Conservation (phyloP, 192 early-diverging fungal species). For the Linnemannia schmuckeri region DNA sequence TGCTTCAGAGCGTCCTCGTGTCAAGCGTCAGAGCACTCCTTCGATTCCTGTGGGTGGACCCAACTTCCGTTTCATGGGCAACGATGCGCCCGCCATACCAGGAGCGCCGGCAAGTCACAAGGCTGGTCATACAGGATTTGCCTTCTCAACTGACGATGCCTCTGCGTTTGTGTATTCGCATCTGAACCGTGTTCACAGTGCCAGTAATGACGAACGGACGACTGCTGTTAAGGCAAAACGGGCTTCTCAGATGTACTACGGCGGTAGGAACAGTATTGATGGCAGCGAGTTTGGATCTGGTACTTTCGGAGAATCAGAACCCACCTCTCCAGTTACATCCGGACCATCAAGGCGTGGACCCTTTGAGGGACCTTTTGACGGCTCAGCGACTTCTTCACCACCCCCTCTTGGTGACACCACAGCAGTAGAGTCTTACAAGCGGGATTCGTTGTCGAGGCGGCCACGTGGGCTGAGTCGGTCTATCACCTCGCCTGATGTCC, state of each 20-base stretch:
- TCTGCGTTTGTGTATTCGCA: conserved; percentile 56
- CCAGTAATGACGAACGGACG: conserved; percentile 37
- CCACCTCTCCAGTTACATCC: not conserved
- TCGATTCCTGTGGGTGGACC: conserved; percentile 49
- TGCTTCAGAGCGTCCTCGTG: conserved; percentile 13
- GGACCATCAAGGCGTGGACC: conserved; percentile 2
- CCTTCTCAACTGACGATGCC: conserved; percentile 53
- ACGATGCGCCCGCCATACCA: conserved; percentile 20
- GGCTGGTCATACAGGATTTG: conserved; percentile 45
- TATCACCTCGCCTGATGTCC: conserved; percentile 48
- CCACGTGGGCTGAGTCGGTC: conserved; percentile 45
- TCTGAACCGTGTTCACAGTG: conserved; percentile 44
- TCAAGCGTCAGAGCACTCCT: conserved; percentile 51
- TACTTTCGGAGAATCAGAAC: not conserved
- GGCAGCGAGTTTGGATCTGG: conserved; percentile 49
- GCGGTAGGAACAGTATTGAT: conserved; percentile 44
- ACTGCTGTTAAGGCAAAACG: conserved; percentile 21
- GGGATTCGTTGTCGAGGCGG: conserved; percentile 27
- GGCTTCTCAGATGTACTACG: conserved; percentile 36
- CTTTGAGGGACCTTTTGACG: not conserved
- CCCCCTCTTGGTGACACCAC: conserved; percentile 32
- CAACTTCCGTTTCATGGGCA: conserved; percentile 53
- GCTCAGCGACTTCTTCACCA: conserved; percentile 1
- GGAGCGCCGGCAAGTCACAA: conserved; percentile 11
- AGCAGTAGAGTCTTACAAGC: conserved; percentile 19